Evolutionary conservation across 805 yeast species (phyloP).

Genomic region (Wickerhamomyces chambardii): DNA sequence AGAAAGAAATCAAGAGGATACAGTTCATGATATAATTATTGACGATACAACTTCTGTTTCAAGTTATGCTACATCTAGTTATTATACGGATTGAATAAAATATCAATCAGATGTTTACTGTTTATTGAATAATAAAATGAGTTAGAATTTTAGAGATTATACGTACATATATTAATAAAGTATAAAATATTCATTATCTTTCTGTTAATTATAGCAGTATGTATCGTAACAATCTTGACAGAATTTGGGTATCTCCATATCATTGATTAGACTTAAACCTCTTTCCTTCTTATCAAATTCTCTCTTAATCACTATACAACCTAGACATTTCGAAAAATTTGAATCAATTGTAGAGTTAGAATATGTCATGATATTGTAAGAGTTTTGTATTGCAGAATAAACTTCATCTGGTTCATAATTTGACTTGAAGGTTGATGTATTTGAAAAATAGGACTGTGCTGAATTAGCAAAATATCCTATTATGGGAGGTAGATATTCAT

Average conservation of each 20-base stretch:
- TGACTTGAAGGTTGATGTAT: constrained; percentile 51
- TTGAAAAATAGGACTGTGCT: constrained; percentile 32
- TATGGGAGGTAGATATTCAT: constrained; percentile 37
- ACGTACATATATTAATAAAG: too few species aligned
- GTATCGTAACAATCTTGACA: constrained; percentile 27
- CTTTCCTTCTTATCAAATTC: constrained; percentile 31
- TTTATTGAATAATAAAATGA: too few species aligned
- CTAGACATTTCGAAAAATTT: constrained; percentile 37
- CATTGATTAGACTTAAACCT: constrained; percentile 10
- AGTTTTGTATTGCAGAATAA: constrained; percentile 37
- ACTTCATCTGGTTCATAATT: constrained; percentile 37
- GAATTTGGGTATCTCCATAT: constrained; percentile 19
- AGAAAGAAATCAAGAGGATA: constrained; percentile 18
- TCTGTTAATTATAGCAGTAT: constrained; percentile 28
- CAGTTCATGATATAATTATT: constrained; percentile 10
- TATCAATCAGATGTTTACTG: too few species aligned
- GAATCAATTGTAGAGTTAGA: constrained; percentile 27
- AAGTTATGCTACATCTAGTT: constrained; percentile 1
- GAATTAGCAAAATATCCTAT: constrained; percentile 43
- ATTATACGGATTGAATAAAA: not conserved
- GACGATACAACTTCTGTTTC: constrained; percentile 18
- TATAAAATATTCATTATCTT: too few species aligned
- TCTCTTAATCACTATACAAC: constrained; percentile 49
- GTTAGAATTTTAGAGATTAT: too few species aligned
- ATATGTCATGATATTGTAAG: constrained; percentile 39